Evolutionary conservation across 106 monocot species (phyloP).

Genomic region (Apostasia shenzhenica): DNA sequence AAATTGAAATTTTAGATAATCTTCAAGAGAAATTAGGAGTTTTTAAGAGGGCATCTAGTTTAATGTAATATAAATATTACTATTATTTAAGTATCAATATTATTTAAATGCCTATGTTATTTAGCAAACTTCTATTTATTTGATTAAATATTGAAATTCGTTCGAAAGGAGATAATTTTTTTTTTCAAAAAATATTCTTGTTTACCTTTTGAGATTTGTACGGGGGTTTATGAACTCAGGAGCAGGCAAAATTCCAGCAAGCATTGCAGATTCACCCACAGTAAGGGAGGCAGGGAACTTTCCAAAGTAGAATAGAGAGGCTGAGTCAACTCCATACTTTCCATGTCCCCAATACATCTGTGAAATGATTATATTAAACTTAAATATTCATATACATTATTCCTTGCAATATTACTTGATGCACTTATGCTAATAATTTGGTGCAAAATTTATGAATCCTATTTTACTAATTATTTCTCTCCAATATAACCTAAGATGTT

Average conservation of each 20-base stretch:
- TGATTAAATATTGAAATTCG: too few relatives aligned
- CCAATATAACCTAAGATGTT: too few relatives aligned
- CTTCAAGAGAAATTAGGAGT: neutral
- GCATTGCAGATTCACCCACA: conserved; percentile 41
- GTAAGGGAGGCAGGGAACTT: conserved; percentile 37
- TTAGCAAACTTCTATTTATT: too few relatives aligned
- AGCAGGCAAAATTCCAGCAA: conserved; percentile 42
- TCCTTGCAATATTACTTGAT: too few relatives aligned
- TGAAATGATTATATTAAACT: neutral
- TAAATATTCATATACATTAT: too few relatives aligned
- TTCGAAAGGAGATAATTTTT: too few relatives aligned
- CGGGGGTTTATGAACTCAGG: conserved; percentile 30
- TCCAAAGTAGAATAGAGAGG: conserved; percentile 41
- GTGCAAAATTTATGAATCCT: too few relatives aligned
- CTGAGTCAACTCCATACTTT: conserved; percentile 34
- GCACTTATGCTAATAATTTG: too few relatives aligned
- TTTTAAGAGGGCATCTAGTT: neutral
- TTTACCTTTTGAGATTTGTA: conserved; percentile 19
- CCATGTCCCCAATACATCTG: conserved; percentile 53
- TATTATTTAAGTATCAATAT: too few relatives aligned
- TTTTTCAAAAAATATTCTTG: neutral
- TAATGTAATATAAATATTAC: too few relatives aligned
- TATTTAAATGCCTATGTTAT: too few relatives aligned
- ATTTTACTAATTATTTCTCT: too few relatives aligned
- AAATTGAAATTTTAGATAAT: conserved; percentile 1